These are phyloP conservation scores for Phaffia tasmanica DNA, from an alignment of 768 basidiomycete genomes.

Conservation along the genomic window DNA sequence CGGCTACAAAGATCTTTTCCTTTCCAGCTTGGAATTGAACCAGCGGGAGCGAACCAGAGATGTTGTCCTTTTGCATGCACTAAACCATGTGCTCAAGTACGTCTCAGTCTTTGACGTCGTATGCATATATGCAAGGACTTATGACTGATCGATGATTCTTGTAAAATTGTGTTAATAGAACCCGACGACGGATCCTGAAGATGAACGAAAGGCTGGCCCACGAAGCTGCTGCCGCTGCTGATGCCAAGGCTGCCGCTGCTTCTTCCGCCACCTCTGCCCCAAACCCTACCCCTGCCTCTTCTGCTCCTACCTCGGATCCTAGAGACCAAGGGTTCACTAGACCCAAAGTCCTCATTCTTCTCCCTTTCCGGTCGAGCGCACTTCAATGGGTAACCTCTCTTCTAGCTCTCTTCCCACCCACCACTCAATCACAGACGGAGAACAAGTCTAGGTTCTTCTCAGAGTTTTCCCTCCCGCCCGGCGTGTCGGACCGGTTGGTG, in stretches of 20 bases:
- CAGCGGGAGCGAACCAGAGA: constrained; percentile 55
- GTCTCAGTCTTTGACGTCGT: constrained; percentile 25
- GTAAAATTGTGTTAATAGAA: constrained; percentile 48
- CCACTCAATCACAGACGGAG: constrained; percentile 69
- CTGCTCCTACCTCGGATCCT: constrained; percentile 35
- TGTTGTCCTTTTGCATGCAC: constrained; percentile 60
- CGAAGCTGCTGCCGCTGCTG: constrained; percentile 44
- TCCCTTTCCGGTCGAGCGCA: constrained; percentile 86
- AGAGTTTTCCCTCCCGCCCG: constrained; percentile 74
- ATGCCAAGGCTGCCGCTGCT: constrained; percentile 33
- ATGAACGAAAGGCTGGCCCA: constrained; percentile 86
- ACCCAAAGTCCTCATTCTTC: constrained; percentile 79
- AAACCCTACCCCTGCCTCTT: constrained; percentile 50
- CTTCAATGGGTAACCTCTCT: constrained; percentile 71
- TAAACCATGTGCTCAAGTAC: constrained; percentile 86
- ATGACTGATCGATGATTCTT: constrained; percentile 3
- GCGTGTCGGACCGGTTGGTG: constrained; percentile 62
- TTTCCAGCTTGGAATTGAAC: constrained; percentile 56
- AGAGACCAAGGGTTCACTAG: constrained; percentile 98
- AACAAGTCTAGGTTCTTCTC: constrained; percentile 68
- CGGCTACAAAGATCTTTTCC: constrained; percentile 63
- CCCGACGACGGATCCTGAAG: constrained; percentile 75
- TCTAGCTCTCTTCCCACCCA: constrained; percentile 52
- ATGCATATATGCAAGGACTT: not conserved
- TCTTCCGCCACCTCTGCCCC: constrained; percentile 35